Evolutionary conservation across 179 eudicot genomes (phyloP).

Genomic region (Corrigiola litoralis): DNA sequence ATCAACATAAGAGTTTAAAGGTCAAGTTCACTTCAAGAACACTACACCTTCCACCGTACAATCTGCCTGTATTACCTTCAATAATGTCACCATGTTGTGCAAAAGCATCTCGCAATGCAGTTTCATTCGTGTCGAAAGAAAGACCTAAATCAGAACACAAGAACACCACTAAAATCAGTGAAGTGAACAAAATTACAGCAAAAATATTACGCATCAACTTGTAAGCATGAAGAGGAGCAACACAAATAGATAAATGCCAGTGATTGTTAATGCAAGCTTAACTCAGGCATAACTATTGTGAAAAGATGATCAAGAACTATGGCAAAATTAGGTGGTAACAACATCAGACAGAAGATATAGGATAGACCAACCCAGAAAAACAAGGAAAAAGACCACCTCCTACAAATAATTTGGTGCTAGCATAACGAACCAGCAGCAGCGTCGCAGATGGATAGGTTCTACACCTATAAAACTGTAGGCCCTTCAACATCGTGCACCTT

Average conservation of each 20-base stretch:
- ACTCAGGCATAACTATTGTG: no score
- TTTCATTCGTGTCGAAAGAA: conserved; percentile 68
- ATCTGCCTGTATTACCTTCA: conserved; percentile 39
- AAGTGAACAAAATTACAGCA: neutral
- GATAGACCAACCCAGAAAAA: neutral
- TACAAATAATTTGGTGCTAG: conserved; percentile 40
- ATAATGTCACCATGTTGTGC: conserved; percentile 51
- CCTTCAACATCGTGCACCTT: conserved; percentile 17
- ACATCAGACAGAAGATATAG: neutral
- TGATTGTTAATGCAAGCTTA: neutral
- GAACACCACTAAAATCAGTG: neutral
- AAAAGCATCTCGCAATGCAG: conserved; percentile 54
- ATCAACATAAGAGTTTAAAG: no score
- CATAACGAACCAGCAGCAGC: conserved; percentile 23
- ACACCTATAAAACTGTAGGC: conserved; percentile 7
- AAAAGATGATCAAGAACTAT: neutral
- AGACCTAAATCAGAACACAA: conserved; percentile 45
- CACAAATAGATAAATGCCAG: neutral
- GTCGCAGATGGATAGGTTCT: conserved; percentile 13
- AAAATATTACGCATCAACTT: neutral
- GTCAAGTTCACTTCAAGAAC: neutral
- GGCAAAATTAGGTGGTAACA: neutral
- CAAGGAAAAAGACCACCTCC: conserved; percentile 34
- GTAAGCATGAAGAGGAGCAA: neutral
- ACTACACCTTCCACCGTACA: neutral